These are phyloP conservation scores for Diplogelasinospora grovesii DNA, from an alignment of 495 filamentous ascomycete species.

Conservation along the genomic window DNA sequence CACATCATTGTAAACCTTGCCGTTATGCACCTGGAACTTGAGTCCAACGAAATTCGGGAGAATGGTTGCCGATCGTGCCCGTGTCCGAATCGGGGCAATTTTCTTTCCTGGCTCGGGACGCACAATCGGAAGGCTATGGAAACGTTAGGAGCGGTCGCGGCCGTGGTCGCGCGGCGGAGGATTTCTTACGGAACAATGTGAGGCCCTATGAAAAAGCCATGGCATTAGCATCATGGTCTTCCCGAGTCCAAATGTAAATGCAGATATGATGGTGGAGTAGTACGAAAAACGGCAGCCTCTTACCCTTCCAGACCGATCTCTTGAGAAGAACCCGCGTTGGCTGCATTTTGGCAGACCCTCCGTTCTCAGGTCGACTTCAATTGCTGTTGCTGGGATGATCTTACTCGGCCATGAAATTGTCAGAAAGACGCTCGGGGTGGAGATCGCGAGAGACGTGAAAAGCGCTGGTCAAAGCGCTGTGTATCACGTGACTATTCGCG, in stretches of 20 bases:
- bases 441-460: too few species aligned
- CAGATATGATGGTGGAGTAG: not conserved
- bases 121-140: constrained; percentile 53
- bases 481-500: too few species aligned
- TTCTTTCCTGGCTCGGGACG: constrained; percentile 55
- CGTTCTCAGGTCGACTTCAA: too few species aligned
- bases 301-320: constrained; percentile 55
- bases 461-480: too few species aligned
- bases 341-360: constrained; percentile 44
- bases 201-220: constrained; percentile 46
- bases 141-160: not conserved
- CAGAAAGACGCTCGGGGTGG: too few species aligned
- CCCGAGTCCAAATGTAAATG: too few species aligned
- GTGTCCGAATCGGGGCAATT: constrained; percentile 72
- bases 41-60: constrained; percentile 93
- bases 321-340: constrained; percentile 46
- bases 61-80: constrained; percentile 86
- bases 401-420: too few species aligned
- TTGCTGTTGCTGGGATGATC: too few species aligned
- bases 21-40: constrained; percentile 90
- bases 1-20: constrained; percentile 86
- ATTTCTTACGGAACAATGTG: constrained; percentile 64
- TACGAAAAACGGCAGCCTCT: not conserved
- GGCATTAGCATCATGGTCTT: not conserved
- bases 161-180: not conserved